Percentiles rank a stretch among this genome's conserved stretches.
Conservation (phyloP, 176 grass and related monocot genomes). For the Oryza officinalis region DNA sequence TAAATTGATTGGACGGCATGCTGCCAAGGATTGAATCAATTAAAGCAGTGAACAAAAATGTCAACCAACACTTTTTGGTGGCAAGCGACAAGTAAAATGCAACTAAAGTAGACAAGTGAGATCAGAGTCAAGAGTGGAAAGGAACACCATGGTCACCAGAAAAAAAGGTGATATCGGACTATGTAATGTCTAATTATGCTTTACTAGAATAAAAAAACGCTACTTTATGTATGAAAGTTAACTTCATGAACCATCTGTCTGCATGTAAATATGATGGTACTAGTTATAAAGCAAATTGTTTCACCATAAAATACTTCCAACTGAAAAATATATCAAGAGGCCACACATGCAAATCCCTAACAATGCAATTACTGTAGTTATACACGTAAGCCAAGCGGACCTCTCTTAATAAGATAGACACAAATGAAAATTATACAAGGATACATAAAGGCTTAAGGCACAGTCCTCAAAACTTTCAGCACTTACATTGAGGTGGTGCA, state of each 20-base stretch:
- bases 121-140: neutral
- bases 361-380: neutral
- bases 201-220: neutral
- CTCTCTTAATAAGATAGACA: neutral
- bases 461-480: neutral
- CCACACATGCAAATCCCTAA: neutral
- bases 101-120: neutral
- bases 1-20: neutral
- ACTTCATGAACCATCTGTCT: neutral
- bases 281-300: neutral
- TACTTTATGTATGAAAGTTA: neutral
- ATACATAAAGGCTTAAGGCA: constrained; percentile 1
- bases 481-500: constrained; percentile 59
- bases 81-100: neutral
- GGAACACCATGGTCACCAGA: neutral
- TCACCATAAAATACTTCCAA: neutral
- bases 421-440: neutral
- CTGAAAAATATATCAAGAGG: neutral
- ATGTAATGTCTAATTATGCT: neutral
- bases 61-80: neutral
- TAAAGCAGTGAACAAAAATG: neutral
- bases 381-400: neutral
- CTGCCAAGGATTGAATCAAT: neutral
- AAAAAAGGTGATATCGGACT: neutral
- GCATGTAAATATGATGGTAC: neutral